Conservation (phyloP, 192 early-diverging fungal genomes). For the Gamsiella multidivaricata region DNA sequence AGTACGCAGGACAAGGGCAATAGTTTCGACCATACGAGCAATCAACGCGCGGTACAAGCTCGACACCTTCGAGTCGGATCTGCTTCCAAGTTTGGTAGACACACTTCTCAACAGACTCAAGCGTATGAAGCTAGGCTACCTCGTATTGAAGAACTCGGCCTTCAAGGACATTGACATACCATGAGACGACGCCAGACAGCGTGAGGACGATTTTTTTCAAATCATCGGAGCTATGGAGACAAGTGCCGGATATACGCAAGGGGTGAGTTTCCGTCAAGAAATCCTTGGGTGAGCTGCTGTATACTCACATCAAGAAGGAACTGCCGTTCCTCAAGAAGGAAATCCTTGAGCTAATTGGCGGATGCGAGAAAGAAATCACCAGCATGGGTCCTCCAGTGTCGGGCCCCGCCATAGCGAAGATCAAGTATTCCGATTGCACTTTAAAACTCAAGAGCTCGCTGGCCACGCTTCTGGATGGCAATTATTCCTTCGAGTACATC, state of each 20-base stretch:
- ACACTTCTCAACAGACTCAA: conserved; percentile 45
- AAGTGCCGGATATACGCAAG: conserved; percentile 16
- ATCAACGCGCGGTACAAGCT: conserved; percentile 45
- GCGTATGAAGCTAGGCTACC: conserved; percentile 41
- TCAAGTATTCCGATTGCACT: conserved; percentile 13
- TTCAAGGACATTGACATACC: conserved; percentile 16
- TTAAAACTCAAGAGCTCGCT: conserved; percentile 10
- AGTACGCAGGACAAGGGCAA: conserved; percentile 23
- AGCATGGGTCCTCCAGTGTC: conserved; percentile 6
- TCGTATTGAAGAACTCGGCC: conserved; percentile 41
- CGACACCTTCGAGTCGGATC: conserved; percentile 35
- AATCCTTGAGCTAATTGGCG: not conserved
- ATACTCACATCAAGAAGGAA: conserved; percentile 34
- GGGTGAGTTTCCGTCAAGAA: conserved; percentile 30
- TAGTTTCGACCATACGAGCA: conserved; percentile 12
- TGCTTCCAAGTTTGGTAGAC: conserved; percentile 31
- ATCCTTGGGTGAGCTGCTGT: conserved; percentile 22
- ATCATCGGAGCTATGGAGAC: conserved; percentile 9
- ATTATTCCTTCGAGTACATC: conserved; percentile 17
- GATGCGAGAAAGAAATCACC: conserved; percentile 18
- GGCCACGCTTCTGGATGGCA: conserved; percentile 11
- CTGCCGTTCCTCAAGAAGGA: conserved; percentile 27
- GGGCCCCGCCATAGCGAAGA: not conserved
- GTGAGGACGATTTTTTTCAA: conserved; percentile 29
- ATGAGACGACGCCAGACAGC: conserved; percentile 19